Evolutionary conservation across 2,329 filamentous ascomycete genomes (phyloP).

Genomic region (Teratosphaeria nubilosa): DNA sequence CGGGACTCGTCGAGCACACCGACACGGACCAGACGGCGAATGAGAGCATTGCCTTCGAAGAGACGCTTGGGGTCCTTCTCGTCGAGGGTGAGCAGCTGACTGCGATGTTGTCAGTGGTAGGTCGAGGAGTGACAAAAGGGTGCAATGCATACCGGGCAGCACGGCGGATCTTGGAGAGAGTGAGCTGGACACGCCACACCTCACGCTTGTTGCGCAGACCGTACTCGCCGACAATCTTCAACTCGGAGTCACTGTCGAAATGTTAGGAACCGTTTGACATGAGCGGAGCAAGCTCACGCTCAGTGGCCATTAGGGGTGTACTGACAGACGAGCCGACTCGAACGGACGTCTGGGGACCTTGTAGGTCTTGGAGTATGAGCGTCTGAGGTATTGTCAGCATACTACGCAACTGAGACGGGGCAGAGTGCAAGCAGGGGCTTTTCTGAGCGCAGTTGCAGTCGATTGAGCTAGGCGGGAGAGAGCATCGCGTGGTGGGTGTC

Average conservation of each 20-base stretch:
- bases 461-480: background rate
- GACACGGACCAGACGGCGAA: conserved; percentile 98
- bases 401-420: background rate
- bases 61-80: conserved; percentile 99
- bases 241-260: conserved; percentile 79
- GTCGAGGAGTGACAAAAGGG: conserved; percentile 6
- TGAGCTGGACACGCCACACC: conserved; percentile 99
- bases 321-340: conserved; percentile 99
- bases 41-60: conserved; percentile 99
- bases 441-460: background rate
- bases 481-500: background rate
- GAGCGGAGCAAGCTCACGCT: conserved; percentile 95
- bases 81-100: conserved; percentile 98
- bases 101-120: conserved; percentile 32
- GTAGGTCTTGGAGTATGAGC: conserved; percentile 97
- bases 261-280: conserved; percentile 80
- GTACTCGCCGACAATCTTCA: conserved; percentile 99
- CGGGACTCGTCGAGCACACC: conserved; percentile 99
- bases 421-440: background rate
- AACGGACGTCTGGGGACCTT: conserved; percentile 97
- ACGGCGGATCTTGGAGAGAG: conserved; percentile 99
- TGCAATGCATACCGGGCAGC: conserved; percentile 74
- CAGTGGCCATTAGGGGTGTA: conserved; percentile 78
- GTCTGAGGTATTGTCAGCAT: conserved; percentile 20
- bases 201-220: conserved; percentile 99